Evolutionary conservation across 495 filamentous ascomycete species (phyloP).

Genomic region (Talaromyces thailandensis): DNA sequence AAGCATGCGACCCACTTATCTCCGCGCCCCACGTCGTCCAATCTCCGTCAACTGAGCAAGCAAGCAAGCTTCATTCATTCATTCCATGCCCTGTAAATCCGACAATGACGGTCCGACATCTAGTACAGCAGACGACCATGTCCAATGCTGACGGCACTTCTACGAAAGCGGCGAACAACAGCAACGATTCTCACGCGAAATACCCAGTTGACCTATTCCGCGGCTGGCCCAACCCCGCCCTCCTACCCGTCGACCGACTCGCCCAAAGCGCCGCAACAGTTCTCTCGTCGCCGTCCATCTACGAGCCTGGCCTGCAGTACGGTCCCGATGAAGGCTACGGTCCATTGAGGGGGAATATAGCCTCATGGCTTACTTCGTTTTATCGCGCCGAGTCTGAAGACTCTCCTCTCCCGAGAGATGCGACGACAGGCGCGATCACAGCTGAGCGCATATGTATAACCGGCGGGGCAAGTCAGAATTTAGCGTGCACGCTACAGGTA

Average conservation of each 20-base stretch:
- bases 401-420: neutral
- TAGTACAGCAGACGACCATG: neutral
- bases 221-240: constrained; percentile 61
- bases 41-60: neutral
- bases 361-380: constrained; percentile 57
- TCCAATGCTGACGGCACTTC: neutral
- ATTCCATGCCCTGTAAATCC: neutral
- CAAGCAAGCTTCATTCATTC: neutral
- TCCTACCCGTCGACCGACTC: constrained; percentile 57
- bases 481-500: constrained; percentile 61
- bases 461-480: constrained; percentile 67
- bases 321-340: constrained; percentile 69
- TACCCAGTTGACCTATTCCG: constrained; percentile 54
- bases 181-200: neutral
- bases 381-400: constrained; percentile 34
- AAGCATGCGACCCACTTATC: neutral
- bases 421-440: constrained; percentile 18
- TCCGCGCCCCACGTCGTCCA: neutral
- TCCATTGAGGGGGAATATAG: constrained; percentile 53
- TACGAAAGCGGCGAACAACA: neutral
- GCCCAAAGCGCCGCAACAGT: constrained; percentile 41
- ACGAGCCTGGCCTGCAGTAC: constrained; percentile 56
- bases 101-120: neutral
- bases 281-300: constrained; percentile 48
- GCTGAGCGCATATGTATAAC: constrained; percentile 66